A percentile compares a stretch with the other conserved stretches of the same genome.
Conservation (phyloP, 2,329 filamentous ascomycete genomes). For the Stachybotrys chartarum region DNA sequence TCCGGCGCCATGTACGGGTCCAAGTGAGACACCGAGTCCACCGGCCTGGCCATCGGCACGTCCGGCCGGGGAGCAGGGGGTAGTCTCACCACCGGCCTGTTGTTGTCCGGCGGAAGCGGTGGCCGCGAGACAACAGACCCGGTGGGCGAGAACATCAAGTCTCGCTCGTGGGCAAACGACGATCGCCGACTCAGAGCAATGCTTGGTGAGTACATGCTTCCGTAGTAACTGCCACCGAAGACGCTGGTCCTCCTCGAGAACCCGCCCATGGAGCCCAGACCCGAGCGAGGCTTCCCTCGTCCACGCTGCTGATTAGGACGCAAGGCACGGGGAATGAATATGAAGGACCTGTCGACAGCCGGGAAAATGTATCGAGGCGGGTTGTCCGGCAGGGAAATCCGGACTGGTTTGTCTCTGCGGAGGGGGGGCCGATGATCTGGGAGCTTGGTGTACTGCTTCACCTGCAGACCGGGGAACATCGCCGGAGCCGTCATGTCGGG, state of each 20-base stretch:
- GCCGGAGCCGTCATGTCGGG: slow-evolving; percentile 67
- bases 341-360: slow-evolving; percentile 83
- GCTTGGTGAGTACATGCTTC: slow-evolving; percentile 80
- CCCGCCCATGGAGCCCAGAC: slow-evolving; percentile 58
- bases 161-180: slow-evolving; percentile 61
- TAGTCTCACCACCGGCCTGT: slow-evolving; percentile 73
- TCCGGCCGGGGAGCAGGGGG: slow-evolving; percentile 51
- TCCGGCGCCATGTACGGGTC: slow-evolving; percentile 13
- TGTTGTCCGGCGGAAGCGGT: slow-evolving; percentile 51
- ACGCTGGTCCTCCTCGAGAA: slow-evolving; percentile 77
- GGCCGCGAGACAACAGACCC: slow-evolving; percentile 69
- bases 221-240: slow-evolving; percentile 61
- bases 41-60: slow-evolving; percentile 11
- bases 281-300: slow-evolving; percentile 63
- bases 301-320: slow-evolving; percentile 84
- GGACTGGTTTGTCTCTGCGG: slow-evolving; percentile 90
- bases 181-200: slow-evolving; percentile 84
- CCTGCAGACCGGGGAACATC: slow-evolving; percentile 65
- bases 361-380: slow-evolving; percentile 86
- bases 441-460: slow-evolving; percentile 88
- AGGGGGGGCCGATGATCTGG: slow-evolving; percentile 92
- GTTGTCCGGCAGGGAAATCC: slow-evolving; percentile 78
- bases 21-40: slow-evolving; percentile 4
- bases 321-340: slow-evolving; percentile 92
- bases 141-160: slow-evolving; percentile 72